Evolutionary conservation across 192 early-diverging fungal genomes (phyloP).

Genomic region (Gigaspora rosea): DNA sequence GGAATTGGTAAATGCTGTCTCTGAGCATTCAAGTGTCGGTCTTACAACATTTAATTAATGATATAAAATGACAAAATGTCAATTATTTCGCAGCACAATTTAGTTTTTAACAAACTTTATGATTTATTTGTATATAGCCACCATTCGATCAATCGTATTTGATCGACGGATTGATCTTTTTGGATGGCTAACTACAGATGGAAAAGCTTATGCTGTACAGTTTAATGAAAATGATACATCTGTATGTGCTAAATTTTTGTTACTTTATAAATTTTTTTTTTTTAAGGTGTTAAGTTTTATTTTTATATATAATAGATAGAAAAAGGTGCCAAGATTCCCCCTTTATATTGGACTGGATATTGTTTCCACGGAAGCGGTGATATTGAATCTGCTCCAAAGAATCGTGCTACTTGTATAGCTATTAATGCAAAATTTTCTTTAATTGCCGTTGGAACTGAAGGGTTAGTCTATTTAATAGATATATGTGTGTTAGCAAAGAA

Average conservation of each 20-base stretch:
- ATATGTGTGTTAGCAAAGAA: background rate
- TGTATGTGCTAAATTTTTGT: conserved; percentile 2
- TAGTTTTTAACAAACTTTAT: background rate
- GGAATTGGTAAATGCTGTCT: no score
- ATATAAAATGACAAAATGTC: no score
- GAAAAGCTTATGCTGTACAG: conserved; percentile 67
- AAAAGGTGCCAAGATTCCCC: background rate
- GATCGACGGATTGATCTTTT: conserved; percentile 49
- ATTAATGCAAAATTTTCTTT: conserved; percentile 72
- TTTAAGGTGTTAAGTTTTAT: background rate
- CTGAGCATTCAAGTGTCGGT: no score
- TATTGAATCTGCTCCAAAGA: conserved; percentile 38
- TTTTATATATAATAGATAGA: background rate
- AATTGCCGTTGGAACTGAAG: conserved; percentile 67
- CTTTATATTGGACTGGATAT: conserved; percentile 48
- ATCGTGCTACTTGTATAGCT: conserved; percentile 57
- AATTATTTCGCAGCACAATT: no score
- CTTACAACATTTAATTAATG: no score
- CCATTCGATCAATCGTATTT: conserved; percentile 24
- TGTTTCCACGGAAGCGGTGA: conserved; percentile 53
- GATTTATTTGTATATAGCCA: conserved; percentile 26
- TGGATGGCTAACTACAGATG: conserved; percentile 58
- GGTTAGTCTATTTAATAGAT: conserved; percentile 42
- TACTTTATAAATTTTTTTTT: background rate
- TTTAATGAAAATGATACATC: conserved; percentile 41